phyloP scores from a whole-genome alignment of 148 eudicot genomes.

The Silene latifolia region DNA sequence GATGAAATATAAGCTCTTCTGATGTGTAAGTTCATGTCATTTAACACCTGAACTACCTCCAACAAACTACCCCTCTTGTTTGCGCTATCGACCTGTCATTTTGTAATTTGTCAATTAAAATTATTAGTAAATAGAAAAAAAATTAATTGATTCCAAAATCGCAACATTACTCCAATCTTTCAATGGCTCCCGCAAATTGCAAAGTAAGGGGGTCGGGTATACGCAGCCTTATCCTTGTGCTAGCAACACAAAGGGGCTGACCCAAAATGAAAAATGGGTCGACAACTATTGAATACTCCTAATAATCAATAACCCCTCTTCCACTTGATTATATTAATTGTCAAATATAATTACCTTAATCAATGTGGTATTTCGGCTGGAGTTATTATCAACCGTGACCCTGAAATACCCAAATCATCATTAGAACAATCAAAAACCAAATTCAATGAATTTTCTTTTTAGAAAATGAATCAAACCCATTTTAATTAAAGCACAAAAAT shows the following conservation, averaged over 20 bases:
- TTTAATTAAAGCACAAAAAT: neutral
- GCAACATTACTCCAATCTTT: too few relatives aligned
- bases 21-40: conserved; percentile 47
- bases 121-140: too few relatives aligned
- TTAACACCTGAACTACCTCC: conserved; percentile 66
- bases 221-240: too few relatives aligned
- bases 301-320: too few relatives aligned
- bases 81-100: conserved; percentile 54
- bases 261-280: too few relatives aligned
- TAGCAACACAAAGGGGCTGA: too few relatives aligned
- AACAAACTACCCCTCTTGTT: conserved; percentile 63
- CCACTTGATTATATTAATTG: too few relatives aligned
- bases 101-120: too few relatives aligned
- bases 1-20: conserved; percentile 62
- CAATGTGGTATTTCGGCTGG: conserved; percentile 65
- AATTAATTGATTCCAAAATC: too few relatives aligned
- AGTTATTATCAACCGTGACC: conserved; percentile 77
- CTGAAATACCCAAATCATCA: conserved; percentile 39
- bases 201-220: too few relatives aligned
- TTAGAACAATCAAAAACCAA: conserved; percentile 1
- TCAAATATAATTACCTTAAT: conserved; percentile 52
- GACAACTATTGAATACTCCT: too few relatives aligned
- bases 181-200: too few relatives aligned
- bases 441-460: neutral
- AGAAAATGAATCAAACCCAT: conserved; percentile 22